Evolutionary conservation across 1,284 basidiomycete genomes (phyloP), one percentile per base, ranked within the genome.

Genomic region (Erythrobasidium hasegawianum): DNA sequence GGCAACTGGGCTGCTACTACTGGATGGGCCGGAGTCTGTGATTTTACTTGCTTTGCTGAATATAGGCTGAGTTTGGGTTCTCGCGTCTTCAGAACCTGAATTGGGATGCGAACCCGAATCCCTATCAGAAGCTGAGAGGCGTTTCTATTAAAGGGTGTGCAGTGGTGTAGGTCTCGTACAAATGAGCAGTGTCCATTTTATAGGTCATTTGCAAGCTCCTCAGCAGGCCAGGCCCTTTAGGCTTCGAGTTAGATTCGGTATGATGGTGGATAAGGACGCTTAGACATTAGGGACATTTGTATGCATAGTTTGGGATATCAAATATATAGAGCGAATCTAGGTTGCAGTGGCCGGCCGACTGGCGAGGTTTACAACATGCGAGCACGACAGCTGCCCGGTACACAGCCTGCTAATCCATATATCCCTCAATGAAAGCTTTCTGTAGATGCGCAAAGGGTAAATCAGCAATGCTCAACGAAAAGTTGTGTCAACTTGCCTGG

Each of bases 361-460:
- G 33, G 33, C 33, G 33, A 33, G 5, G 4, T 33, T 33, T 4
- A 33, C 33, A 33, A 33, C 33, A 33, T 33, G 33, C 33, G 33
- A 11, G 33, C 33, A 33, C 33, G 11, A 33, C 33, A 33, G 33
- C 33, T 4, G 33, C 4, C 11, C 11, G 11, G 33, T 4, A 33
- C 4, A 33, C 3, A 8, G 26, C 9, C 27, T 14, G 9, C 26
- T 39, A 62, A n/a, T 65, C 62, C 56, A 65, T 57, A 43, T 57
- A 65, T 9, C 62, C 62, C 43, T 65, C 62, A 26, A 65, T 40
- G 55, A 65, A 65, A 33, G 50, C 47, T 49, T 65, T 65, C 62
- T 65, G 61, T 57, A 29, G 33, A 24, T 45, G 1, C n/a, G 8
- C 2, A 38, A 2, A 20, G n/a, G n/a, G 2, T 22, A 16, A 38